phyloP scores from a whole-genome alignment of 768 basidiomycete genomes.

The Mycena crocata region DNA sequence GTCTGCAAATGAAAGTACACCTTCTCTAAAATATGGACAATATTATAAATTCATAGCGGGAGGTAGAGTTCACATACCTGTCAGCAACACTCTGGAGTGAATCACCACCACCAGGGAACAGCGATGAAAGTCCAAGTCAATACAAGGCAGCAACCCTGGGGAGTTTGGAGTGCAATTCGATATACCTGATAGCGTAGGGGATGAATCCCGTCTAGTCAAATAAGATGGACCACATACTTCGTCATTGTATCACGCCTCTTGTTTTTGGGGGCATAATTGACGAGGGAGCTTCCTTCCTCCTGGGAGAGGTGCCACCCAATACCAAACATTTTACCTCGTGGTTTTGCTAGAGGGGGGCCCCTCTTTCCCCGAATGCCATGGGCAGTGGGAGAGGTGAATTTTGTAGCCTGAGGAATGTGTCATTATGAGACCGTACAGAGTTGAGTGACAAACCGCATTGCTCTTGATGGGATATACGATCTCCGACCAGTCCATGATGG shows the following conservation, averaged over 20 bases:
- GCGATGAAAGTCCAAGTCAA: constrained; percentile 9
- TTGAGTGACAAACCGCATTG: neutral
- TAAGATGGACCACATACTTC: neutral
- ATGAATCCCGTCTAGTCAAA: no score
- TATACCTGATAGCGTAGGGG: neutral
- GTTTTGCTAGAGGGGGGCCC: neutral
- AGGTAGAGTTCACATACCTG: neutral
- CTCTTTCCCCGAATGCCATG: neutral
- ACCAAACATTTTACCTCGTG: constrained; percentile 13
- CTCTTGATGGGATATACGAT: constrained; percentile 2
- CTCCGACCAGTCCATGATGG: constrained; percentile 15
- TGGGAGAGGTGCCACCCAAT: constrained; percentile 16
- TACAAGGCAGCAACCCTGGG: constrained; percentile 13
- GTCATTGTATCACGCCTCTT: neutral
- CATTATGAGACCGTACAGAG: neutral
- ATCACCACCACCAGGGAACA: constrained; percentile 11
- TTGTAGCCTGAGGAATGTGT: neutral
- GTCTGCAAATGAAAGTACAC: constrained; percentile 18
- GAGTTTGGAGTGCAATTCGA: neutral
- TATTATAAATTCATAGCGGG: neutral
- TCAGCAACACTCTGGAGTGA: constrained; percentile 7
- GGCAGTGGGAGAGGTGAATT: neutral
- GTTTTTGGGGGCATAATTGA: neutral
- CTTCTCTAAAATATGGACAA: constrained; percentile 2
- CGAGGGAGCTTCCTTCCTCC: constrained; percentile 12